These are phyloP conservation scores for Phaseolus coccineus DNA, from an alignment of 331 rosid species.

Conservation along the genomic window DNA sequence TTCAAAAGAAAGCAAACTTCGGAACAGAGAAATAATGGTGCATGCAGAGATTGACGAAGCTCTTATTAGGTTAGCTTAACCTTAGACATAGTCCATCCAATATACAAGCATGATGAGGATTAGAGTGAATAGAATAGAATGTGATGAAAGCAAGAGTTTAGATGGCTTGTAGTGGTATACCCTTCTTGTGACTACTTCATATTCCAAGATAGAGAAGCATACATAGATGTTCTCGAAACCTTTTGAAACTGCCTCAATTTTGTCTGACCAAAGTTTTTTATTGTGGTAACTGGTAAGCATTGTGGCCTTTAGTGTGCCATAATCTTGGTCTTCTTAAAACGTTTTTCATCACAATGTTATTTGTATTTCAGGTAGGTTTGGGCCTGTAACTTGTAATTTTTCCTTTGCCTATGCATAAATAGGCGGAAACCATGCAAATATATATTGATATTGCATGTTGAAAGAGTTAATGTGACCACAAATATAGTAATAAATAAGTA, in stretches of 20 bases:
- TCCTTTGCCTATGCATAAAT: neutral
- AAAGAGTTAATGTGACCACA: neutral
- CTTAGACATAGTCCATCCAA: conserved; percentile 35
- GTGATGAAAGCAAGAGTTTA: conserved; percentile 21
- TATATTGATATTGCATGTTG: neutral
- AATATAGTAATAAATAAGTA: neutral
- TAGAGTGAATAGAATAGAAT: neutral
- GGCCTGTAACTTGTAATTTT: too few species aligned
- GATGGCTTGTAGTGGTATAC: neutral
- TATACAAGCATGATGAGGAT: conserved; percentile 10
- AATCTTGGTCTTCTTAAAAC: neutral
- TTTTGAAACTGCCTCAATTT: neutral
- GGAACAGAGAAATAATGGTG: conserved; percentile 17
- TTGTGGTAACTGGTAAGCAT: too few species aligned
- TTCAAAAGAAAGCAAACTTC: conserved; percentile 60
- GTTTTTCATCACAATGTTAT: neutral
- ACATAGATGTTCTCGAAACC: neutral
- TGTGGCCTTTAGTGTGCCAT: neutral
- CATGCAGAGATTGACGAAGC: conserved; percentile 26
- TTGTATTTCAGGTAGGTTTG: neutral
- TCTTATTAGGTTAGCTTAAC: conserved; percentile 28
- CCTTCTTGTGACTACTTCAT: conserved; percentile 1
- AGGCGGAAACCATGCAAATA: neutral
- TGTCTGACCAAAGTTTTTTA: neutral
- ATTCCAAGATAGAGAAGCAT: neutral